A percentile compares a stretch with the other conserved stretches of the same genome.
These are phyloP conservation scores for Aspergillus carlsbadensis DNA, from an alignment of 495 filamentous ascomycete genomes.

Conservation along the genomic window DNA sequence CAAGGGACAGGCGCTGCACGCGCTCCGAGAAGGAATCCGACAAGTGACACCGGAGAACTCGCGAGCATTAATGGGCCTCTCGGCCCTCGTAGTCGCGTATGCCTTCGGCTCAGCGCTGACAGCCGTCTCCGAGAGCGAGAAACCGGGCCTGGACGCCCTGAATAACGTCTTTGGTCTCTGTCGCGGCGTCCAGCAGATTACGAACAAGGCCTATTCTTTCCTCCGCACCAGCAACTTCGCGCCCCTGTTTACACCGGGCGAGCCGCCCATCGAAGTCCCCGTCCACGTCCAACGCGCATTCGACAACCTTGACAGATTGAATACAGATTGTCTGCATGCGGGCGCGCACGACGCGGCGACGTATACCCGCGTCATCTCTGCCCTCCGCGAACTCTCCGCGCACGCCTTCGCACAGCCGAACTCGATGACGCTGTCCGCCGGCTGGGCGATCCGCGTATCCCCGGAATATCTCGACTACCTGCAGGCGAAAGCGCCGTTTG, in stretches of 20 bases:
- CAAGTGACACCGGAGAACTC: conserved; percentile 18
- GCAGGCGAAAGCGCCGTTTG: conserved; percentile 13
- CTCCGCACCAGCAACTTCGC: conserved; percentile 23
- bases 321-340: conserved; percentile 2
- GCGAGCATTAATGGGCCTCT: conserved; percentile 24
- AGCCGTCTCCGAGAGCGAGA: conserved; percentile 6
- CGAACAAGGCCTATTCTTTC: conserved; percentile 2
- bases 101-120: conserved; percentile 24
- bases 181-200: conserved; percentile 24
- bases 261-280: conserved; percentile 8
- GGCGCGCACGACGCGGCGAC: not conserved
- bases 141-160: conserved; percentile 20
- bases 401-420: conserved; percentile 21
- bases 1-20: conserved; percentile 22
- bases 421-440: conserved; percentile 23
- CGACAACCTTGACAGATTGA: conserved; percentile 17
- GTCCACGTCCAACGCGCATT: conserved; percentile 10
- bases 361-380: conserved; percentile 13
- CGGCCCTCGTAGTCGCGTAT: conserved; percentile 23
- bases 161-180: conserved; percentile 22
- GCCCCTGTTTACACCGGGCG: conserved; percentile 18
- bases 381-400: conserved; percentile 12
- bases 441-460: conserved; percentile 21
- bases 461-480: conserved; percentile 19
- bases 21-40: conserved; percentile 17